Base-by-base conservation (phyloP, 768 basidiomycete genomes). In the Naganishia friedmannii region DNA sequence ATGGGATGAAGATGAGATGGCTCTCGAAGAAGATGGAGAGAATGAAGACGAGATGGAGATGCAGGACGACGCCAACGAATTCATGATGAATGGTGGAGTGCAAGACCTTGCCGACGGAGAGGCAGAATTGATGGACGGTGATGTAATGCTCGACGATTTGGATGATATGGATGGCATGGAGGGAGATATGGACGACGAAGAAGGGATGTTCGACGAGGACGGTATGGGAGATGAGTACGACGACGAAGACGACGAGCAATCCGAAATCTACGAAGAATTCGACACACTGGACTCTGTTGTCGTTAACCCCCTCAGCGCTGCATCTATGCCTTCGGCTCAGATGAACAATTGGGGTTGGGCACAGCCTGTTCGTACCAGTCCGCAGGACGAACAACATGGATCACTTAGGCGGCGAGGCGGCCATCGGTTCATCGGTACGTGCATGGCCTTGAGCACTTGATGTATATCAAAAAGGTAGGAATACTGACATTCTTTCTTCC, bases 111-210 rank as follows among this genome's bases (percentile, higher is more conserved):
- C 46, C 32, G 67, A 45, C 26, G 53, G 54, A 3, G 55, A 68
- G 28, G 67, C 53, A 19, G 67, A 32, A 1, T 55, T 68, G 67
- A 57, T 55, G 56, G 68, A 69, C 32, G 68, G 39, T 45, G 55
- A 48, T 39, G 68, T 3, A 1, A 55, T 69, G 28, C 54, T 57
- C 13, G 68, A 69, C 56, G 55, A 21, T 26, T 42, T 63, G 23
- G 60, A 63, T 26, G 53, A 28, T 28, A 42, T 68, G 51, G 63
- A 57, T 17, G 70, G 34, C 17, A 63, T 70, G 70, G 87, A 86
- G 42, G 85, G 84, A 57, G 77, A 71, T 31, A 65, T 73, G 13
- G 86, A 88, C 5, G 87, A 86, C 9, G 84, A 84, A 46, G 86
- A 85, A 74, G 88, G 87, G 85, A 77, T 73, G 81, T 68, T 58